Evolutionary conservation across 1,284 basidiomycete species (phyloP).

Genomic region (Anthracocystis panici-leucophaei): DNA sequence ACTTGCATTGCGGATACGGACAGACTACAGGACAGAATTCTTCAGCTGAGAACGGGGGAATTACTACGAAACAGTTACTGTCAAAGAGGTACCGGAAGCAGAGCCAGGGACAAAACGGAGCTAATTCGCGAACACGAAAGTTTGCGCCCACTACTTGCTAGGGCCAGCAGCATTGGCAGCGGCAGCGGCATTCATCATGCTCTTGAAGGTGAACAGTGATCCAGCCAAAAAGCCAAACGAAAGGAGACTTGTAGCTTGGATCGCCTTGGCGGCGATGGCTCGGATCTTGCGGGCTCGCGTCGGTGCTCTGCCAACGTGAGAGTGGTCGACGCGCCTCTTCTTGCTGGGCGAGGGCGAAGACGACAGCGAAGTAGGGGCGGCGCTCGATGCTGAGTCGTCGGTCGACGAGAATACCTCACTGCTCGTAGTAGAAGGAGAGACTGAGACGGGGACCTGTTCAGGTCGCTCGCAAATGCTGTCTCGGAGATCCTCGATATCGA

Average conservation of each 20-base stretch:
- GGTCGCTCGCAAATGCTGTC: not conserved
- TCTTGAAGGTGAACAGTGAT: slow-evolving; percentile 45
- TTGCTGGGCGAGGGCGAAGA: slow-evolving; percentile 10
- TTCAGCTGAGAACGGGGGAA: too few relatives aligned
- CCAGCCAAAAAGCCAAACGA: slow-evolving; percentile 40
- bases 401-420: too few relatives aligned
- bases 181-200: slow-evolving; percentile 42
- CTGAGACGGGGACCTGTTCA: not conserved
- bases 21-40: too few relatives aligned
- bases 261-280: slow-evolving; percentile 9
- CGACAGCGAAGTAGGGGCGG: slow-evolving; percentile 1
- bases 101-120: not conserved
- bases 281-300: slow-evolving; percentile 9
- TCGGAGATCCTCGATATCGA: not conserved
- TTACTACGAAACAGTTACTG: too few relatives aligned
- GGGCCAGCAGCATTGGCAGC: slow-evolving; percentile 25
- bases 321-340: slow-evolving; percentile 10
- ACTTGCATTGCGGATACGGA: too few relatives aligned
- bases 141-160: slow-evolving; percentile 7
- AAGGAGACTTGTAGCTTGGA: slow-evolving; percentile 28
- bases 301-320: not conserved
- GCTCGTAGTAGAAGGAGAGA: not conserved
- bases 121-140: slow-evolving; percentile 1
- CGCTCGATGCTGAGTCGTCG: not conserved
- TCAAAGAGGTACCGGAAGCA: not conserved